Conservation (phyloP, 768 basidiomycete genomes). For the Termitomyces sp. region DNA sequence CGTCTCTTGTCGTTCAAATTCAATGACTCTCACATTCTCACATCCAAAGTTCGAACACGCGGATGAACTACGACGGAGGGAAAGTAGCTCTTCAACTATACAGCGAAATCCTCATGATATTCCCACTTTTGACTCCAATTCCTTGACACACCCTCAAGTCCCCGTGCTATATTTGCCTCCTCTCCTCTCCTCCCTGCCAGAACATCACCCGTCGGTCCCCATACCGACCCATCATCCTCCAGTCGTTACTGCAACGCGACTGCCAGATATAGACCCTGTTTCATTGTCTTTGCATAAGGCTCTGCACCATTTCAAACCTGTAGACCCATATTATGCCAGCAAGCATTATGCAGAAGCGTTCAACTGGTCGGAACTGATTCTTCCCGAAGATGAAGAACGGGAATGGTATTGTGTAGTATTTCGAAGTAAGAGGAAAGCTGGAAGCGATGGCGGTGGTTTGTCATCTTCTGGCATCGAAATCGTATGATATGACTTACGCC, state of each 20-base stretch:
- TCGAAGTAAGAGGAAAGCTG: slow-evolving; percentile 67
- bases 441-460: slow-evolving; percentile 64
- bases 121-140: slow-evolving; percentile 43
- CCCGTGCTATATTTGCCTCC: slow-evolving; percentile 82
- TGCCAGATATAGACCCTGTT: slow-evolving; percentile 82
- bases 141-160: slow-evolving; percentile 27
- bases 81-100: slow-evolving; percentile 1
- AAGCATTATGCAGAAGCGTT: slow-evolving; percentile 72
- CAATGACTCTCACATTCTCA: slow-evolving; percentile 23
- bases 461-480: slow-evolving; percentile 4
- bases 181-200: slow-evolving; percentile 71
- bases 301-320: slow-evolving; percentile 69
- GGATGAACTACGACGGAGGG: slow-evolving; percentile 3
- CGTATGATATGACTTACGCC: slow-evolving; percentile 2
- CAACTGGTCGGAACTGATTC: slow-evolving; percentile 74
- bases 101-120: slow-evolving; percentile 48
- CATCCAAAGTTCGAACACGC: slow-evolving; percentile 29
- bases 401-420: slow-evolving; percentile 96
- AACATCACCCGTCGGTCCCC: slow-evolving; percentile 25
- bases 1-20: not conserved
- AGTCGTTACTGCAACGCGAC: slow-evolving; percentile 61
- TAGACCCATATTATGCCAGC: slow-evolving; percentile 54
- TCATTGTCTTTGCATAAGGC: slow-evolving; percentile 85
- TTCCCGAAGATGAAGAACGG: slow-evolving; percentile 68
- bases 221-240: slow-evolving; percentile 33